phyloP scores from a whole-genome alignment of 2,329 filamentous ascomycete genomes.

The Mollisiaceae sp. region DNA sequence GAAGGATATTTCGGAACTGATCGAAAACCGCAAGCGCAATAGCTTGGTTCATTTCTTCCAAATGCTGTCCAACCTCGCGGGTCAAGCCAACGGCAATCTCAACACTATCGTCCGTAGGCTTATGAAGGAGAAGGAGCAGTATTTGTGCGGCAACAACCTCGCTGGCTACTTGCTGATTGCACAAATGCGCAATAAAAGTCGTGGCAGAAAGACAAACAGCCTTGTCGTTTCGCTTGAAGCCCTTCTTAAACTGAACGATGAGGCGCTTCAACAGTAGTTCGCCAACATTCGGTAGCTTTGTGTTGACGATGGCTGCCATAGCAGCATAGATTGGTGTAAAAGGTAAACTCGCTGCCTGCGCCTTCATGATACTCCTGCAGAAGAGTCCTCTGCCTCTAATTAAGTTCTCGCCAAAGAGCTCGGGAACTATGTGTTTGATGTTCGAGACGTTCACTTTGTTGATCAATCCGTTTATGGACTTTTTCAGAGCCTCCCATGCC shows the following conservation, averaged over 20 bases:
- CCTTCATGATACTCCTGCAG: conserved; percentile 97
- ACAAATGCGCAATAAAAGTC: conserved; percentile 92
- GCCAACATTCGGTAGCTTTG: conserved; percentile 92
- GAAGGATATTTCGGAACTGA: conserved; percentile 91
- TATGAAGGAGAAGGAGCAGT: conserved; percentile 86
- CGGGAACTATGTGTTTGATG: conserved; percentile 96
- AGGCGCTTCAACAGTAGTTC: conserved; percentile 86
- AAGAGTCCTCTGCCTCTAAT: conserved; percentile 90
- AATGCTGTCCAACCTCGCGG: conserved; percentile 88
- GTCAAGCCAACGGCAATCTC: conserved; percentile 96
- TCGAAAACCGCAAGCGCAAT: conserved; percentile 93
- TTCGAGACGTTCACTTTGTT: conserved; percentile 99
- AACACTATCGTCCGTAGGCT: conserved; percentile 95
- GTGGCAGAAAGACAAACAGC: conserved; percentile 91
- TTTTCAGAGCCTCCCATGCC: conserved; percentile 98
- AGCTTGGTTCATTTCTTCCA: conserved; percentile 92
- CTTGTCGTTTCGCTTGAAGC: conserved; percentile 96
- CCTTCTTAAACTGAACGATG: conserved; percentile 92
- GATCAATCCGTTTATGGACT: conserved; percentile 97
- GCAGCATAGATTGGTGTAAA: conserved; percentile 97
- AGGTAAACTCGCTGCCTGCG: conserved; percentile 91
- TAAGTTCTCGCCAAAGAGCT: conserved; percentile 94
- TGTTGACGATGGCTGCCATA: conserved; percentile 96
- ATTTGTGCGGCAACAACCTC: conserved; percentile 95
- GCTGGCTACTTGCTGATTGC: conserved; percentile 94